Percentiles rank a stretch among this genome's conserved stretches.
Conservation (phyloP, 2,329 filamentous ascomycete species). For the Fusarium sp. region DNA sequence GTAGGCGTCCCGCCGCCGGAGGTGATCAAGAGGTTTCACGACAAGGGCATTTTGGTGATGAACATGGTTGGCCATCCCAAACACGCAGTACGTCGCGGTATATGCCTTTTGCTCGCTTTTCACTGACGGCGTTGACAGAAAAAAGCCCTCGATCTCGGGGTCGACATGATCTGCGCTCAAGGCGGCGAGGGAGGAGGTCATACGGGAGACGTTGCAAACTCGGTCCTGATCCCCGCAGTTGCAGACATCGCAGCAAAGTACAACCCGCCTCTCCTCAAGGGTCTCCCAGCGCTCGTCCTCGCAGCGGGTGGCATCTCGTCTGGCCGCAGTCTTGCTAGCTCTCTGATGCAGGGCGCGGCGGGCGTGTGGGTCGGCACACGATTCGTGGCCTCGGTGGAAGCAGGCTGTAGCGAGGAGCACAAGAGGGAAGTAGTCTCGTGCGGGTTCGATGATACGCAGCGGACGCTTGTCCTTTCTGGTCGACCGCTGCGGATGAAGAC, state of each 20-base stretch:
- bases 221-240: constrained; percentile 86
- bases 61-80: constrained; percentile 97
- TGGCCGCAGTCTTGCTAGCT: constrained; percentile 80
- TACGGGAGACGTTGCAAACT: constrained; percentile 86
- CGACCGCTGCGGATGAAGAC: constrained; percentile 81
- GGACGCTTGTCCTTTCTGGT: constrained; percentile 84
- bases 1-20: constrained; percentile 83
- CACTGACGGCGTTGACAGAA: constrained; percentile 27
- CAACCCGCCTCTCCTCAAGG: constrained; percentile 73
- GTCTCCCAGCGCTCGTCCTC: constrained; percentile 78
- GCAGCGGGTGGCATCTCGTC: constrained; percentile 90
- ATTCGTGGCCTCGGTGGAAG: constrained; percentile 86
- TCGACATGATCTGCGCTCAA: constrained; percentile 92
- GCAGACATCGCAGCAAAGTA: constrained; percentile 83
- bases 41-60: constrained; percentile 85
- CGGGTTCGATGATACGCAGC: constrained; percentile 78
- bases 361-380: constrained; percentile 96
- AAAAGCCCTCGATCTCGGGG: constrained; percentile 86
- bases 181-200: constrained; percentile 94
- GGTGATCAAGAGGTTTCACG: constrained; percentile 80
- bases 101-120: background rate
- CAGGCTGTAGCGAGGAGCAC: constrained; percentile 81
- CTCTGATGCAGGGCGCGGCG: constrained; percentile 85
- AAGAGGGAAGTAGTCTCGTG: constrained; percentile 87
- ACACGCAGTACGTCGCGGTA: constrained; percentile 68